phyloP scores from a whole-genome alignment of 768 basidiomycete species.

The Butyriboletus loyo region DNA sequence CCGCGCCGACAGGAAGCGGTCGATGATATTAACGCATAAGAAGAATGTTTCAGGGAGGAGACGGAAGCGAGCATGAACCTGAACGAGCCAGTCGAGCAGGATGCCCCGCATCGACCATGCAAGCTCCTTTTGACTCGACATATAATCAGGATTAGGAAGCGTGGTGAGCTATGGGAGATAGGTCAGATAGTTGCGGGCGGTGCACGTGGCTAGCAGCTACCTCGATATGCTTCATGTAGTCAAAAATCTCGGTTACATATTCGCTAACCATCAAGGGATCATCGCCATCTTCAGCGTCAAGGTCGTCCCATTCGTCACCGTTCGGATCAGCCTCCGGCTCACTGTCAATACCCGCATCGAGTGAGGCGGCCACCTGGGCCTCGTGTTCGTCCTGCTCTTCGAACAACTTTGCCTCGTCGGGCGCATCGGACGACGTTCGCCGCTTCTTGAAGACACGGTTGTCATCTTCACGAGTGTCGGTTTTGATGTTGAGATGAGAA shows the following conservation, averaged over 20 bases:
- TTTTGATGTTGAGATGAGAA: constrained; percentile 29
- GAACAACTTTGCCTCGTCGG: constrained; percentile 42
- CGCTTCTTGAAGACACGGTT: constrained; percentile 69
- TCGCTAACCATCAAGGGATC: constrained; percentile 98
- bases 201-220: constrained; percentile 38
- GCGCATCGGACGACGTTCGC: constrained; percentile 65
- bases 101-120: constrained; percentile 89
- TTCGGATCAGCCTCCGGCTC: constrained; percentile 67
- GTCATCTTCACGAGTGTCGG: constrained; percentile 50
- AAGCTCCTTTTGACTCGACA: constrained; percentile 77
- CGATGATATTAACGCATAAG: constrained; percentile 82
- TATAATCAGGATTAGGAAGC: constrained; percentile 83
- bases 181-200: background rate
- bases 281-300: constrained; percentile 87
- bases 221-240: constrained; percentile 85
- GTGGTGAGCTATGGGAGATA: constrained; percentile 56
- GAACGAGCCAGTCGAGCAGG: constrained; percentile 91
- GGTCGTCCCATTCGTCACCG: constrained; percentile 77
- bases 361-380: constrained; percentile 38
- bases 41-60: constrained; percentile 90
- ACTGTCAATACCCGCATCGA: constrained; percentile 40
- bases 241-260: constrained; percentile 91
- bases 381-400: constrained; percentile 39
- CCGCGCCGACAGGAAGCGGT: constrained; percentile 68
- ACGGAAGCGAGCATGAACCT: constrained; percentile 84